Evolutionary conservation across 1,284 basidiomycete species (phyloP).

Genomic region (Psilocybe mexicana): DNA sequence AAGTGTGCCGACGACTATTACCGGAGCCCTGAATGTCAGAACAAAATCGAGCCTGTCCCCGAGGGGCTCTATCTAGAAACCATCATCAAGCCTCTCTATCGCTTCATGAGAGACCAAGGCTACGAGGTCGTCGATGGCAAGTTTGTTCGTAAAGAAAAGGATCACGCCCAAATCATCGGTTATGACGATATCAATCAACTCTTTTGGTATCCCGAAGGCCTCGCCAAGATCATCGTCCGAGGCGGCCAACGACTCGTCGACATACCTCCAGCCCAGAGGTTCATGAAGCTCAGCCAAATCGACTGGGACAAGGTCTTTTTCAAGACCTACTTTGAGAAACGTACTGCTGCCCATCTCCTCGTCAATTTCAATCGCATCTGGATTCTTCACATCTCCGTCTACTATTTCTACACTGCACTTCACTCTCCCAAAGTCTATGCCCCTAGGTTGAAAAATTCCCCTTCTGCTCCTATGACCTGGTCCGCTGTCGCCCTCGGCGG

Average conservation of each 20-base stretch:
- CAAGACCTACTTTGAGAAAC: conserved; percentile 96
- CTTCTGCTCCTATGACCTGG: conserved; percentile 84
- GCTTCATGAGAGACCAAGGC: conserved; percentile 96
- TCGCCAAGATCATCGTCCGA: conserved; percentile 86
- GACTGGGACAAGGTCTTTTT: conserved; percentile 94
- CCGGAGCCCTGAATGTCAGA: conserved; percentile 97
- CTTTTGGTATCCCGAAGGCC: conserved; percentile 99
- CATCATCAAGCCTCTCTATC: conserved; percentile 93
- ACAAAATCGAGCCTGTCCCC: conserved; percentile 89
- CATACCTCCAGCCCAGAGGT: conserved; percentile 86
- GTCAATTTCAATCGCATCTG: conserved; percentile 98
- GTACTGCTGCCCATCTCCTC: conserved; percentile 87
- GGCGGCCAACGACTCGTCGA: conserved; percentile 92
- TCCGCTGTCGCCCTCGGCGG: conserved; percentile 92
- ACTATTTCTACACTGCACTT: conserved; percentile 94
- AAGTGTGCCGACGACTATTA: conserved; percentile 99
- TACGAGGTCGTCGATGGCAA: conserved; percentile 97
- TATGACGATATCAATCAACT: conserved; percentile 99
- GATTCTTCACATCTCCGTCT: conserved; percentile 90
- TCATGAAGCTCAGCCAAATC: conserved; percentile 86
- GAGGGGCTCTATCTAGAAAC: conserved; percentile 94
- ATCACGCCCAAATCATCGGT: conserved; percentile 95
- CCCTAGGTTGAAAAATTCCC: conserved; percentile 55
- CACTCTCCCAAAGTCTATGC: conserved; percentile 95
- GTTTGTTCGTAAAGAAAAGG: conserved; percentile 91